Evolutionary conservation across 306 rosid species (phyloP), one percentile per base, ranked within the genome.

Genomic region (Quercus aquifolioides): DNA sequence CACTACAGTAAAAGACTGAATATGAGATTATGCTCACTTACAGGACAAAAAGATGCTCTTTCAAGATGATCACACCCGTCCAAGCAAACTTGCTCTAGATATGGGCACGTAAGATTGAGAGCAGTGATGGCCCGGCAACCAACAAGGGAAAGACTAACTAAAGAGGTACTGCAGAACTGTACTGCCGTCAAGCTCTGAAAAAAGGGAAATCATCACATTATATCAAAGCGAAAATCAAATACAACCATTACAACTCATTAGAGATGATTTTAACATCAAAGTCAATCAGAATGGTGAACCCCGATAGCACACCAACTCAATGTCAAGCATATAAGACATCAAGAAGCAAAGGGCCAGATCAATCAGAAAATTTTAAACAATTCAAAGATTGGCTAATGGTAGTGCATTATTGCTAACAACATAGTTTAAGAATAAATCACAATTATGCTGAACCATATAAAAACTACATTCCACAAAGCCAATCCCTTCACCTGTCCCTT

Each of bases 1-100:
- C n/a, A 51, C 20, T 3, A 13, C 30, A 73, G 25, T 25, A 13
- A 35, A 56, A 52, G 72, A 51, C 69, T 82, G 78, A 5, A 52
- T 20, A 25, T 54, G 13, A 68, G 23, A 80, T 56, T 25, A 82
- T 62, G 28, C 76, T 71, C 74, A 88, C 97, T 87, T 90, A 96
- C 99, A 62, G 96, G 99, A 83, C 82, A 89, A 90, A 96, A 93
- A 41, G 89, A 85, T 43, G 99, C 98, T 55, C 85, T 90, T 87
- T 91, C 96, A 54, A 96, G 89, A 87, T 89, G 97, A 88, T 90
- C 99, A 82, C 99, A 96, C 5, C 98, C 99, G 87, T 96, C 99
- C 85, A 96, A 87, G 81, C 90, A 88, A 82, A 96, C 97, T 79
- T 85, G 89, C 90, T 93, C 94, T 55, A 96, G 98, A 86, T 86